phyloP scores from a whole-genome alignment of 371 early-diverging fungal genomes.

The Nematocida sp. region DNA sequence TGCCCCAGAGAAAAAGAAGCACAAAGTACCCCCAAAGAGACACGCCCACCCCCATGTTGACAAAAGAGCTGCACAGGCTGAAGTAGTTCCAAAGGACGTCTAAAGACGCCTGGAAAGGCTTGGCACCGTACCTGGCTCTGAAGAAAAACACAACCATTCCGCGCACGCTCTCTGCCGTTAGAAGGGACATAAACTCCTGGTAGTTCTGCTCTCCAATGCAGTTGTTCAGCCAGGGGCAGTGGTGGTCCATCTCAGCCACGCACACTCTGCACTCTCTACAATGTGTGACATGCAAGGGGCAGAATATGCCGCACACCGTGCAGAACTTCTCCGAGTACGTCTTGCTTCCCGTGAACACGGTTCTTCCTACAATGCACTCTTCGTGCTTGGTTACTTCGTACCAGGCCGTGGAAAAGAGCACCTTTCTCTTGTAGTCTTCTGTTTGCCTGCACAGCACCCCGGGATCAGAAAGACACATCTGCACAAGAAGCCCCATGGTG shows the following conservation, averaged over 20 bases:
- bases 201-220: slow-evolving; percentile 63
- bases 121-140: not conserved
- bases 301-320: slow-evolving; percentile 56
- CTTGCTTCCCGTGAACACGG: not conserved
- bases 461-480: slow-evolving; percentile 26
- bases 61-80: not conserved
- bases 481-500: not conserved
- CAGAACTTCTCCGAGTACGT: slow-evolving; percentile 53
- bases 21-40: slow-evolving; percentile 43
- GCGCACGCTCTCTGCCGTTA: not conserved
- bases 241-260: slow-evolving; percentile 64
- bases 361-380: slow-evolving; percentile 5
- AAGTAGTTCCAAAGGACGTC: not conserved
- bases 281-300: slow-evolving; percentile 49
- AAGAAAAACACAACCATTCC: not conserved
- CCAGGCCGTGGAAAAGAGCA: not conserved
- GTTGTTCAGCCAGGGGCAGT: slow-evolving; percentile 61
- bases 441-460: slow-evolving; percentile 15
- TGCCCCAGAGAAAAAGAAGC: not conserved
- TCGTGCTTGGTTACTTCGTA: not conserved
- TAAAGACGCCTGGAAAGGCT: not conserved
- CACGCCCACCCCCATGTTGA: not conserved
- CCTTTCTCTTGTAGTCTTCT: not conserved
- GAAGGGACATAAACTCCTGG: slow-evolving; percentile 29
- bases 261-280: slow-evolving; percentile 60